These are phyloP conservation scores for Gymnopilus dilepis DNA, from an alignment of 768 basidiomycete genomes.

Conservation along the genomic window DNA sequence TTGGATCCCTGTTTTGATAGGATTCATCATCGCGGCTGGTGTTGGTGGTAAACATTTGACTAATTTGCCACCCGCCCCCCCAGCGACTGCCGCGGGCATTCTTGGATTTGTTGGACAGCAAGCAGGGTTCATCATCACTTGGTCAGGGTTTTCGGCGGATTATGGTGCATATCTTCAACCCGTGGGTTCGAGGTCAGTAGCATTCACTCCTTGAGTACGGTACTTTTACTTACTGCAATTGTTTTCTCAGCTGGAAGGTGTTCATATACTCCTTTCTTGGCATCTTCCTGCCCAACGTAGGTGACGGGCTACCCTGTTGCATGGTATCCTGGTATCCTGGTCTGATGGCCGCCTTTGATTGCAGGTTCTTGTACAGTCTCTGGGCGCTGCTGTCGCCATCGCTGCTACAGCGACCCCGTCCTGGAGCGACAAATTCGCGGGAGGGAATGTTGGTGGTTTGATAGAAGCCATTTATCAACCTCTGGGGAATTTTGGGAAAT, in stretches of 20 bases:
- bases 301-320: too few relatives aligned
- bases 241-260: slow-evolving; percentile 53
- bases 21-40: slow-evolving; percentile 70
- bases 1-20: slow-evolving; percentile 79
- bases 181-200: slow-evolving; percentile 7
- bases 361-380: slow-evolving; percentile 45
- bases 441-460: slow-evolving; percentile 71
- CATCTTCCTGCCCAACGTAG: slow-evolving; percentile 61
- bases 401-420: slow-evolving; percentile 57
- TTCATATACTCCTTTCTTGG: slow-evolving; percentile 73
- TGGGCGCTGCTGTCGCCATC: slow-evolving; percentile 68
- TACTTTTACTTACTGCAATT: not conserved
- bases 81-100: slow-evolving; percentile 56
- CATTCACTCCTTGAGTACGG: not conserved
- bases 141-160: slow-evolving; percentile 64
- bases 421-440: slow-evolving; percentile 55
- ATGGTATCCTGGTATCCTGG: too few relatives aligned
- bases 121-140: slow-evolving; percentile 74
- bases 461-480: slow-evolving; percentile 73
- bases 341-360: too few relatives aligned
- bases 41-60: slow-evolving; percentile 70
- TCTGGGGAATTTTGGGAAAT: slow-evolving; percentile 73
- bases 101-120: slow-evolving; percentile 69
- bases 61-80: slow-evolving; percentile 47
- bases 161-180: slow-evolving; percentile 66